Conservation (phyloP, 2,329 filamentous ascomycete species). For the Aspergillus pseudotamarii region DNA sequence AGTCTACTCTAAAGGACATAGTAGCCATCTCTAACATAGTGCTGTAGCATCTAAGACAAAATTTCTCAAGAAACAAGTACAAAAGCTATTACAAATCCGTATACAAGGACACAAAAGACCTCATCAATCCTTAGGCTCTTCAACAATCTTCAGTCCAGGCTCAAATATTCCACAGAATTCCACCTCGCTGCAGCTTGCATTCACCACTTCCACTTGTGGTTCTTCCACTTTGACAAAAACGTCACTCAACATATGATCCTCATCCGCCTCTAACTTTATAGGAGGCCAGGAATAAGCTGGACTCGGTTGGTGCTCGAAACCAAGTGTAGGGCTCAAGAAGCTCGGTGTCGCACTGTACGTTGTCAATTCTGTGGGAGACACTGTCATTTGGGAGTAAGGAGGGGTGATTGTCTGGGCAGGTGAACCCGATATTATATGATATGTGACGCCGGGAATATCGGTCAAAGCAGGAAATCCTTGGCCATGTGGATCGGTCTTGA, state of each 20-base stretch:
- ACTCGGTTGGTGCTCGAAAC: neutral
- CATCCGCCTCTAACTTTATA: conserved; percentile 27
- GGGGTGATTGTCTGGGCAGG: conserved; percentile 10
- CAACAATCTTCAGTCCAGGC: neutral
- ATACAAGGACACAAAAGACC: neutral
- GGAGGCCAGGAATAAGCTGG: conserved; percentile 23
- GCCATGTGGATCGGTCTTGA: conserved; percentile 27
- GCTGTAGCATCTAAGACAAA: neutral
- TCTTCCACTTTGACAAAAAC: conserved; percentile 28
- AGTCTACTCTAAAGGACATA: neutral
- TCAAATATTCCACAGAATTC: neutral
- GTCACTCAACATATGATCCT: conserved; percentile 17
- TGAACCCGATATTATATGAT: conserved; percentile 11
- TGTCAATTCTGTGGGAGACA: conserved; percentile 23
- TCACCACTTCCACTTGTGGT: conserved; percentile 1
- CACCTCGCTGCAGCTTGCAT: neutral
- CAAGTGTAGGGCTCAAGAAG: conserved; percentile 5
- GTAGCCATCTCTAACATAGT: neutral
- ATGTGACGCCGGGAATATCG: conserved; percentile 14
- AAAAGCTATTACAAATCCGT: neutral
- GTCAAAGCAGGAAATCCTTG: conserved; percentile 14
- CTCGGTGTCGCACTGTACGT: conserved; percentile 15
- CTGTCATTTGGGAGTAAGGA: conserved; percentile 15
- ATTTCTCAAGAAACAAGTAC: neutral
- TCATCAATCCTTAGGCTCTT: neutral